Evolutionary conservation across 2,329 filamentous ascomycete species (phyloP), one percentile per base, ranked within the genome.

Genomic region (Neonectria faginata): DNA sequence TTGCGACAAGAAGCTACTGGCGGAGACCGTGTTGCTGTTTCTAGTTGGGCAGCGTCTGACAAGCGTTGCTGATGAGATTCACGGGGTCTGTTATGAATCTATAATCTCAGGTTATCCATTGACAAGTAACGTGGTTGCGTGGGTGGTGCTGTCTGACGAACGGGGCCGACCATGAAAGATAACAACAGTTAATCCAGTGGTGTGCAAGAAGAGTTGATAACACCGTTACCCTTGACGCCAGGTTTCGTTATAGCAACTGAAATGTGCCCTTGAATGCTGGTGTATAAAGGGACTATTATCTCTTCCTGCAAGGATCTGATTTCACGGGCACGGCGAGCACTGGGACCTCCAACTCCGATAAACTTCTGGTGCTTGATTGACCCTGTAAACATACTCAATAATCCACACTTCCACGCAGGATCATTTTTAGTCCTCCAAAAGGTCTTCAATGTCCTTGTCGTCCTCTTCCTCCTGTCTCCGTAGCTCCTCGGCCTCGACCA

Each of bases 391-490:
- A 57, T 63, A 18, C 27, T 27, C 39, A 33, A 56, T 57, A 41
- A 36, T 42, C 42, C 48, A 31, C 16, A 18, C 51, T 27, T n/a
- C 36, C 53, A 57, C 33, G 25, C 16, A 48, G 7, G 11, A 25
- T 25, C 4, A n/a, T 33, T 8, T 16, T 58, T 79, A 85, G 74
- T 88, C 84, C 71, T 87, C 84, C 76, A 94, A 78, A 72, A 91
- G 88, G 78, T 94, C 89, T 75, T 89, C 86, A 70, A 94, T 91
- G 76, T 94, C 91, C 79, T 91, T 91, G 77, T 93, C 90, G 65
- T 91, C 88, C 69, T 92, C 85, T 63, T 90, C 87, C 70, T 90
- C 88, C 54, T 81, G 76, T 72, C 88, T 84, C 69, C 85, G 81
- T 70, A 87, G 78, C 79, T 87, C 82, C 79, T 92, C 90, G 69